Evolutionary conservation across 352 stramenopile species (phyloP), one percentile per base, ranked within the genome.

Genomic region (Phytophthora pisi): DNA sequence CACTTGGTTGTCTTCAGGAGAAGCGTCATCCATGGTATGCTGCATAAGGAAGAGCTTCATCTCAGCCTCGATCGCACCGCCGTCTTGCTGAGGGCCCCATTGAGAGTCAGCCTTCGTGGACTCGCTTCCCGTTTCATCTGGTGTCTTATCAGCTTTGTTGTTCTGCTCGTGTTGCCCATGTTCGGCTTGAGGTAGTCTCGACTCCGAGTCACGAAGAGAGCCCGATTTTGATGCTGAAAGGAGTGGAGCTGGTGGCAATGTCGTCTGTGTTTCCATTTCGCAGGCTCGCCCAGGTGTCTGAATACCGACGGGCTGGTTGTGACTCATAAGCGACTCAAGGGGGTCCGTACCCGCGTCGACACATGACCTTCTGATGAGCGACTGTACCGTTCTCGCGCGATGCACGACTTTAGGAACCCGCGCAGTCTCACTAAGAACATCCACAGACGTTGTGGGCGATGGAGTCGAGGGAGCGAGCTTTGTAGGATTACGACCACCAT

Each of bases 11-110:
- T 67, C 51, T 9, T 23, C 6, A 2, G 20, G 0, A 5, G 50
- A 4, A 26, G 54, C 28, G 52, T 57, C 64, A 20, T 49, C 65
- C 45, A 36, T 45, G 16, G 57, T 66, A 49, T 84, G 66, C 53
- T 76, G 51, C 6, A 84, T 45, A 1, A 91, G 77, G n/a, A 78
- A 74, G 36, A 64, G 45, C 57, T 87, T 88, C 82, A 91, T 91
- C 61, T 86, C 74, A n/a, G 72, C 59, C 30, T 87, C 82, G 31
- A 89, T 75, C 2, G 61, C 16, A 4, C 70, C 64, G 8, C 74
- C 70, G 46, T 84, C 72, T 3, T 77, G 30, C 24, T 84, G 67
- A 45, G 54, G 2, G 5, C 38, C 36, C 36, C 36, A 42, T 3
- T 42, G 10, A 16, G 26, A 11, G 50, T 31, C 49, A 30, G 23